Conservation (phyloP, 2,329 filamentous ascomycete species). For the Colletotrichum viniferum region DNA sequence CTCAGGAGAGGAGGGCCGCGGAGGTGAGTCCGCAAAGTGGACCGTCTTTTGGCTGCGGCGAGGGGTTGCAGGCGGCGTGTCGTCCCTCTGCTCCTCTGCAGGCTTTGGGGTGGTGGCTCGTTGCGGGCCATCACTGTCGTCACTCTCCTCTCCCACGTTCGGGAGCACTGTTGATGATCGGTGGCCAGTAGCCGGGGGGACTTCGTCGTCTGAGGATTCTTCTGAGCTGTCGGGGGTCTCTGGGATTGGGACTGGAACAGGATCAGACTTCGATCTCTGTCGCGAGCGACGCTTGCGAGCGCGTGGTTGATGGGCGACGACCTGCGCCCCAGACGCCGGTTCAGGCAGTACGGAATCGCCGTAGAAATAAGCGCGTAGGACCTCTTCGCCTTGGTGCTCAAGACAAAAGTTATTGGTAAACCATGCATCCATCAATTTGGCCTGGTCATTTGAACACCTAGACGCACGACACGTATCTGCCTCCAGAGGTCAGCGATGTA, state of each 20-base stretch:
- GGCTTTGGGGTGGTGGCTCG: background rate
- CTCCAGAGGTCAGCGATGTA: background rate
- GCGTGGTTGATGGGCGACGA: background rate
- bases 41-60: slow-evolving; percentile 20
- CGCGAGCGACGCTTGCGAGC: slow-evolving; percentile 3
- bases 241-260: background rate
- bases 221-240: background rate
- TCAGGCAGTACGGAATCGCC: background rate
- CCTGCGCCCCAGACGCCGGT: background rate
- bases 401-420: slow-evolving; percentile 16
- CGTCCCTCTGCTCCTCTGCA: background rate
- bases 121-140: background rate
- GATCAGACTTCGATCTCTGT: background rate
- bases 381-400: slow-evolving; percentile 3
- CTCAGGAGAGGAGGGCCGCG: background rate
- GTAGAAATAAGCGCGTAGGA: background rate
- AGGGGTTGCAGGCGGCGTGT: background rate
- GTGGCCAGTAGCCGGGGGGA: background rate
- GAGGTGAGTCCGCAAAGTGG: slow-evolving; percentile 14
- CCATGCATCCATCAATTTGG: slow-evolving; percentile 5
- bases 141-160: background rate
- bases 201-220: background rate
- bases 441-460: slow-evolving; percentile 13
- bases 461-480: slow-evolving; percentile 18
- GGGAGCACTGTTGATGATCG: background rate